A percentile compares a stretch with the other conserved stretches of the same genome.
These are phyloP conservation scores for Salix viminalis DNA, from an alignment of 345 rosid species.

Conservation along the genomic window DNA sequence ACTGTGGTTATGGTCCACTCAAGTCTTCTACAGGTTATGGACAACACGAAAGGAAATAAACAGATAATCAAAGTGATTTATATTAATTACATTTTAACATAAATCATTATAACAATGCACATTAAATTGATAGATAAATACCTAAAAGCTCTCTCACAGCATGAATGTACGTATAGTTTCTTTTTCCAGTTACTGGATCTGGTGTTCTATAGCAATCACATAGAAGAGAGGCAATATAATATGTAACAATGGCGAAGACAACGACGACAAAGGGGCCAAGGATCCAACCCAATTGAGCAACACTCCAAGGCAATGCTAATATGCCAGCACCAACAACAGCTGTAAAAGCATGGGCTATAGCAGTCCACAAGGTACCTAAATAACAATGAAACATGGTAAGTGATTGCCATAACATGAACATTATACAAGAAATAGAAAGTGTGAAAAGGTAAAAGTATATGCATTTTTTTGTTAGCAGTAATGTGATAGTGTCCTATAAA, in stretches of 20 bases:
- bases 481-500: no score
- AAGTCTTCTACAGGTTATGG: no score
- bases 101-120: no score
- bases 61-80: no score
- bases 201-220: constrained; percentile 21
- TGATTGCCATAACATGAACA: background rate
- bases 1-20: no score
- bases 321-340: constrained; percentile 22
- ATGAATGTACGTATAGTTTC: constrained; percentile 9
- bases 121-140: background rate
- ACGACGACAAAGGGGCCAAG: constrained; percentile 5
- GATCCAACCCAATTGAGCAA: constrained; percentile 25
- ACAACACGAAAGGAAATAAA: no score
- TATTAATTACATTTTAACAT: no score
- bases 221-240: constrained; percentile 7
- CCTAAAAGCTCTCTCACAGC: constrained; percentile 14
- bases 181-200: constrained; percentile 4
- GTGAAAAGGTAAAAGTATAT: no score
- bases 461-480: no score
- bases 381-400: background rate
- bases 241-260: constrained; percentile 5
- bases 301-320: constrained; percentile 29
- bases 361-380: constrained; percentile 19
- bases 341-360: constrained; percentile 25
- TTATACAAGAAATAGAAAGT: background rate